Base-by-base conservation (phyloP, 2,329 filamentous ascomycete species). In the Parastagonospora nodorum region DNA sequence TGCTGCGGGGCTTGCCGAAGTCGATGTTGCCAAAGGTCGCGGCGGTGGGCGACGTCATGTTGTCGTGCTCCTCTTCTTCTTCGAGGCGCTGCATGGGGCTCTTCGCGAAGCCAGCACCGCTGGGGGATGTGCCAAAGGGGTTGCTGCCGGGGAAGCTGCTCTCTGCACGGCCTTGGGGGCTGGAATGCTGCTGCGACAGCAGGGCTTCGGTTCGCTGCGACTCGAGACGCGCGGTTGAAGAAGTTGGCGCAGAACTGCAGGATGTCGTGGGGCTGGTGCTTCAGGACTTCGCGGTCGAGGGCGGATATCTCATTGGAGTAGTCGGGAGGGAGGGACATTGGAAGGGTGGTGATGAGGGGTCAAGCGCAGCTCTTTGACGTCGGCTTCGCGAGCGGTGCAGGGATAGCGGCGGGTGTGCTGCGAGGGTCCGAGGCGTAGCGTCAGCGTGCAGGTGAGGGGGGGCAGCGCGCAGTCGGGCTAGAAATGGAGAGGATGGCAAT, bases 31-130 rank as follows among this genome's bases (percentile, higher is more conserved):
- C 74, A 66, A 80, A 80, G 51, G 73, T 72, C 14, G 76, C 69
- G 31, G 77, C 72, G 44, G 89, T 91, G 54, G 90, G 90, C 46
- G 90, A 92, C 59, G 85, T 85, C 68, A 92, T 82, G 56, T 79
- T 80, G 68, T 92, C 90, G 68, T 84, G 86, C 72, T 93, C 89
- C 45, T 96, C 91, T 67, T 95, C 91, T 75, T 95, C 91, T 52
- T 82, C 78, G 51, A 93, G 86, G 55, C 89, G 84, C 56, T 82
- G 82, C 75, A 84, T 83, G 63, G 73, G 72, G 51, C 73, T 57
- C 65, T 69, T 72, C 64, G 76, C 79, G 57, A 79, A 76, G 57
- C 76, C 77, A 51, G 61, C 63, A 50, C 59, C 60, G 61, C 67
- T 73, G 61, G 73, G 71, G 41, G 69, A 66, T 37, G 69, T 71